phyloP scores from a whole-genome alignment of 805 yeast genomes.

The Saturnispora sanitii region DNA sequence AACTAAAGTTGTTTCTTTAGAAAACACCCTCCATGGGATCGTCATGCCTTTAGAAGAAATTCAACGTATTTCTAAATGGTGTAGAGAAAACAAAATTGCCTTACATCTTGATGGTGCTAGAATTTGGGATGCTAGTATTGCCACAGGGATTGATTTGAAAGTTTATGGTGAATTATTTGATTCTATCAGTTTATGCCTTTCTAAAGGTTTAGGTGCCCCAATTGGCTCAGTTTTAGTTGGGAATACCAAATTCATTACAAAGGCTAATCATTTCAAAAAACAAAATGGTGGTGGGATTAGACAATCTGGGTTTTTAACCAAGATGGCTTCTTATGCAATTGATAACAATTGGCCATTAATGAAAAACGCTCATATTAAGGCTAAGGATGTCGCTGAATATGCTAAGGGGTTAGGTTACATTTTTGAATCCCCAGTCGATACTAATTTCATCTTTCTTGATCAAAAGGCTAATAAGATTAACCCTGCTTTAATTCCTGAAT shows the following conservation, averaged over 20 bases:
- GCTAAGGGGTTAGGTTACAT: slow-evolving; percentile 43
- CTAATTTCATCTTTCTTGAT: slow-evolving; percentile 77
- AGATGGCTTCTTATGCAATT: slow-evolving; percentile 71
- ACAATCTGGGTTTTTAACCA: slow-evolving; percentile 73
- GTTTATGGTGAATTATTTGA: slow-evolving; percentile 75
- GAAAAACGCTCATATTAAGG: slow-evolving; percentile 37
- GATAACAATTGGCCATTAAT: slow-evolving; percentile 59
- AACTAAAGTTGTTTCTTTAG: slow-evolving; percentile 73
- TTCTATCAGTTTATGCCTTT: slow-evolving; percentile 80
- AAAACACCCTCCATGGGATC: slow-evolving; percentile 81
- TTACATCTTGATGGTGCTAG: slow-evolving; percentile 93
- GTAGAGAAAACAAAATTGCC: slow-evolving; percentile 44
- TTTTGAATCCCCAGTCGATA: slow-evolving; percentile 64
- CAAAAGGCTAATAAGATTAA: slow-evolving; percentile 43
- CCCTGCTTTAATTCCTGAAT: slow-evolving; percentile 28
- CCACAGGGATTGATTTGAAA: slow-evolving; percentile 52
- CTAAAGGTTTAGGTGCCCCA: slow-evolving; percentile 90
- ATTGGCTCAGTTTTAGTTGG: slow-evolving; percentile 86
- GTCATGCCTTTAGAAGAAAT: slow-evolving; percentile 75
- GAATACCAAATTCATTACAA: slow-evolving; percentile 41
- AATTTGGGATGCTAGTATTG: slow-evolving; percentile 78
- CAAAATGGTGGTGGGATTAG: slow-evolving; percentile 93
- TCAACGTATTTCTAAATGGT: slow-evolving; percentile 58
- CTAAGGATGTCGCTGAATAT: slow-evolving; percentile 40
- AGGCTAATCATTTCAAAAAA: slow-evolving; percentile 78